Percentiles rank a stretch among this genome's conserved stretches.
These are phyloP conservation scores for Naegleria fowleri DNA, from an alignment of 208 protist genomes.

Conservation along the genomic window DNA sequence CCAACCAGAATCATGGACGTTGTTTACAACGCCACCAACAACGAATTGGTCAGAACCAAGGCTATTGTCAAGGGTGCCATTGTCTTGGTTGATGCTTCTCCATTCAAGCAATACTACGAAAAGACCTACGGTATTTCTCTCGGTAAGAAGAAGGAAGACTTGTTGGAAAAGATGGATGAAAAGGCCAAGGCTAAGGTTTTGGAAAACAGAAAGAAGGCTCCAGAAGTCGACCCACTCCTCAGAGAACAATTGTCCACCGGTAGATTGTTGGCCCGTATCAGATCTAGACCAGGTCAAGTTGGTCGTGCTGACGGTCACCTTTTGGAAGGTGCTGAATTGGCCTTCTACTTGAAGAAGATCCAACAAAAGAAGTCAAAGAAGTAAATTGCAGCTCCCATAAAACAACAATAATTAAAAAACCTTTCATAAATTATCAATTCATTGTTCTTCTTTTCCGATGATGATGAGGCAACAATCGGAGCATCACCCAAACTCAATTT, in stretches of 20 bases:
- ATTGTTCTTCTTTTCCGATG: not conserved
- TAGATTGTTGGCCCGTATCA: constrained; percentile 83
- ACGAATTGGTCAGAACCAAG: constrained; percentile 99
- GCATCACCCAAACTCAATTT: no score
- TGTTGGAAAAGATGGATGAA: constrained; percentile 51
- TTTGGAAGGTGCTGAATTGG: constrained; percentile 97
- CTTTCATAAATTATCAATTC: not conserved
- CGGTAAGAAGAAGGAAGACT: constrained; percentile 70
- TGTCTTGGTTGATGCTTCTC: constrained; percentile 91
- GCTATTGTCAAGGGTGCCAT: constrained; percentile 98
- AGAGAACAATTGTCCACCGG: constrained; percentile 86
- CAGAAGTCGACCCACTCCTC: constrained; percentile 65
- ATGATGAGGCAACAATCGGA: no score
- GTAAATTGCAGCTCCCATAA: not conserved
- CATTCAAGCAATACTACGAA: constrained; percentile 97
- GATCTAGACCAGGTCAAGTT: constrained; percentile 96
- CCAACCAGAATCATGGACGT: constrained; percentile 94
- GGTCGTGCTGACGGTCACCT: constrained; percentile 96
- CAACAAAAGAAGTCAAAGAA: constrained; percentile 91
- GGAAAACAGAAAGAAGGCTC: constrained; percentile 54
- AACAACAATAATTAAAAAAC: not conserved
- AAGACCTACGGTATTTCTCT: constrained; percentile 91
- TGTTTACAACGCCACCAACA: constrained; percentile 99
- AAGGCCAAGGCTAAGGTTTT: constrained; percentile 61
- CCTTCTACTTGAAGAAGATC: constrained; percentile 98